phyloP scores from a whole-genome alignment of 2,329 filamentous ascomycete species.

The Lachnellula willkommii region DNA sequence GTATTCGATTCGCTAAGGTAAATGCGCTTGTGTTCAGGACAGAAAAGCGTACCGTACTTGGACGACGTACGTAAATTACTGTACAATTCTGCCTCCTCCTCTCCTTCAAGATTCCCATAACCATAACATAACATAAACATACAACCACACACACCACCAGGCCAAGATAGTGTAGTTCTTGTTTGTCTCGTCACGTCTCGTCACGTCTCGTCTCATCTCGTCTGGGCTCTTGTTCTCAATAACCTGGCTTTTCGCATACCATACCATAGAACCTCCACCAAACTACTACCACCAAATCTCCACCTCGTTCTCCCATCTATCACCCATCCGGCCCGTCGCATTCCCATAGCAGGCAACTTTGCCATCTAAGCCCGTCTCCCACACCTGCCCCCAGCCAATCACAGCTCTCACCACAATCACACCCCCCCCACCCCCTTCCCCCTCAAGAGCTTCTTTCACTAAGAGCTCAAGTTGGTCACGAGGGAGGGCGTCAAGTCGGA shows the following conservation, averaged over 20 bases:
- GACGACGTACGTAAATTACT: not conserved
- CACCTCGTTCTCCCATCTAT: not conserved
- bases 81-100: not conserved
- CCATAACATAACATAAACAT: not conserved
- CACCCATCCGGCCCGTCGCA: not conserved
- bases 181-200: not conserved
- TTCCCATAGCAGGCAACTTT: conserved; percentile 5
- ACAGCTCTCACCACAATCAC: conserved; percentile 9
- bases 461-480: conserved; percentile 23
- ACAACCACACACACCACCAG: not conserved
- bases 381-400: conserved; percentile 16
- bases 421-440: conserved; percentile 8
- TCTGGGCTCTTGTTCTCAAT: not conserved
- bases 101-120: too few species aligned
- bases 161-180: not conserved
- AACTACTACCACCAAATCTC: not conserved
- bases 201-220: not conserved
- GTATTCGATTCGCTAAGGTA: not conserved
- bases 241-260: conserved; percentile 1
- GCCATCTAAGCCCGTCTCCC: conserved; percentile 3
- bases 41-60: not conserved
- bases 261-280: not conserved
- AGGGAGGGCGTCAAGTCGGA: conserved; percentile 17
- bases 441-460: conserved; percentile 6
- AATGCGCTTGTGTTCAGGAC: not conserved